These are phyloP conservation scores for Nectriaceae sp. DNA, from an alignment of 2,329 filamentous ascomycete species.

Conservation along the genomic window DNA sequence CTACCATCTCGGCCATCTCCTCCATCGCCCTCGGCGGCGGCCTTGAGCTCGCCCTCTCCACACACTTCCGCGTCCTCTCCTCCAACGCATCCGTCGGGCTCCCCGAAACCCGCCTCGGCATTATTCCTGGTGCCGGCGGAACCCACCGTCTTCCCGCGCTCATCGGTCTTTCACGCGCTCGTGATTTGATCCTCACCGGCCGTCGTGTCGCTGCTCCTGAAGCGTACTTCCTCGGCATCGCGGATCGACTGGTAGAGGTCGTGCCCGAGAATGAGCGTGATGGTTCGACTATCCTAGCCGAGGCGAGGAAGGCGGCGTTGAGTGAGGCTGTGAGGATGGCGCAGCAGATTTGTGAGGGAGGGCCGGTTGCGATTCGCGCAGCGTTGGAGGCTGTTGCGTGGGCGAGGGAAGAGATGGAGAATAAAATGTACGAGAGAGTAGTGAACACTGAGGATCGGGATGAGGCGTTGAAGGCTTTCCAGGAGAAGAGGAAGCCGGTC, in stretches of 20 bases:
- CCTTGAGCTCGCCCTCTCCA: slow-evolving; percentile 87
- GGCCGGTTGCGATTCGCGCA: slow-evolving; percentile 78
- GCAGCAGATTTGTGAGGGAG: slow-evolving; percentile 84
- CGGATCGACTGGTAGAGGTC: slow-evolving; percentile 86
- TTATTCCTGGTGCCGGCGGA: slow-evolving; percentile 92
- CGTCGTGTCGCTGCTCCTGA: slow-evolving; percentile 81
- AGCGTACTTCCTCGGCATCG: slow-evolving; percentile 88
- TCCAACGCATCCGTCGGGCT: slow-evolving; percentile 78
- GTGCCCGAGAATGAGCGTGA: slow-evolving; percentile 55
- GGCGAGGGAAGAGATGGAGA: slow-evolving; percentile 77
- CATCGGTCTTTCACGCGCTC: slow-evolving; percentile 78
- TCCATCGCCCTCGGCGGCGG: slow-evolving; percentile 89
- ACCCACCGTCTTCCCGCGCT: slow-evolving; percentile 84
- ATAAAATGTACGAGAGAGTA: slow-evolving; percentile 81
- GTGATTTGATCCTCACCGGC: slow-evolving; percentile 88
- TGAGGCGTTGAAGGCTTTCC: slow-evolving; percentile 86
- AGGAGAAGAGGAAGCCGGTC: slow-evolving; percentile 60
- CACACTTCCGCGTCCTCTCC: slow-evolving; percentile 84
- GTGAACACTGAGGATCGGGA: slow-evolving; percentile 82
- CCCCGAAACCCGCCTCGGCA: slow-evolving; percentile 89
- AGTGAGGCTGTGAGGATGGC: slow-evolving; percentile 78
- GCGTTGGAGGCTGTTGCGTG: slow-evolving; percentile 77
- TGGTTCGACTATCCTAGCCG: slow-evolving; percentile 47
- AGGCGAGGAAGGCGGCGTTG: slow-evolving; percentile 68
- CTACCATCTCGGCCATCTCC: slow-evolving; percentile 85